Evolutionary conservation across 164 flowering plant genomes (phyloP).

Genomic region (Buxus sempervirens): DNA sequence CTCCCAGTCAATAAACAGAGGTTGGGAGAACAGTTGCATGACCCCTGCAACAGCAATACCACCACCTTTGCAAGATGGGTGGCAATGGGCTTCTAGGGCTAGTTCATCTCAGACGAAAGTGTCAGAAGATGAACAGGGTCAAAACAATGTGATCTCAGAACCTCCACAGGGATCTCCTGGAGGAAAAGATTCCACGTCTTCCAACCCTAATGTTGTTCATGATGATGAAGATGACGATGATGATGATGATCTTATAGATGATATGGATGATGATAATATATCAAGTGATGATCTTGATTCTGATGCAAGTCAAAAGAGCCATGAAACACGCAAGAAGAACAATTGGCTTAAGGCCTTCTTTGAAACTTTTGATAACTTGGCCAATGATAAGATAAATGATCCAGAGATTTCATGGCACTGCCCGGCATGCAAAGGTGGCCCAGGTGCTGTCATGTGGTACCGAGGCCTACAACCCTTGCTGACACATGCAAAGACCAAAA

Average conservation of each 20-base stretch:
- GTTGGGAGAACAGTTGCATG: constrained; percentile 14
- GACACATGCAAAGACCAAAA: constrained; percentile 83
- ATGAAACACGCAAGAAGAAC: constrained; percentile 56
- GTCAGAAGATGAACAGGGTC: constrained; percentile 17
- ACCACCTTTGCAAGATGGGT: constrained; percentile 66
- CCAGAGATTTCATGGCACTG: constrained; percentile 89
- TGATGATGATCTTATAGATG: constrained; percentile 29
- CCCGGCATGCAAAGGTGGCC: constrained; percentile 92
- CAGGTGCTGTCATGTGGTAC: constrained; percentile 95
- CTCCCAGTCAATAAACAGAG: constrained; percentile 28
- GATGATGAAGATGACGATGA: constrained; percentile 19
- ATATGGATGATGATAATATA: constrained; percentile 58
- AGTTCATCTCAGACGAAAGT: constrained; percentile 21
- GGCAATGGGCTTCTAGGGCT: constrained; percentile 55
- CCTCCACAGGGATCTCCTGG: constrained; percentile 1
- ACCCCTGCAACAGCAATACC: constrained; percentile 33
- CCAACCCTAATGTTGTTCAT: constrained; percentile 11
- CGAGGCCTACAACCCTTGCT: constrained; percentile 75
- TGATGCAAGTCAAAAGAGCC: constrained; percentile 61
- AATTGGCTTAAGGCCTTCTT: constrained; percentile 65
- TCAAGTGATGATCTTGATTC: constrained; percentile 70
- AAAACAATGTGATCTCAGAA: background rate
- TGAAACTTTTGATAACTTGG: constrained; percentile 47
- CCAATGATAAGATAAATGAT: constrained; percentile 55
- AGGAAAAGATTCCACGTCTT: constrained; percentile 14